Evolutionary conservation across 108 stramenopile species (phyloP).

Genomic region (Epithemia pelagica): DNA sequence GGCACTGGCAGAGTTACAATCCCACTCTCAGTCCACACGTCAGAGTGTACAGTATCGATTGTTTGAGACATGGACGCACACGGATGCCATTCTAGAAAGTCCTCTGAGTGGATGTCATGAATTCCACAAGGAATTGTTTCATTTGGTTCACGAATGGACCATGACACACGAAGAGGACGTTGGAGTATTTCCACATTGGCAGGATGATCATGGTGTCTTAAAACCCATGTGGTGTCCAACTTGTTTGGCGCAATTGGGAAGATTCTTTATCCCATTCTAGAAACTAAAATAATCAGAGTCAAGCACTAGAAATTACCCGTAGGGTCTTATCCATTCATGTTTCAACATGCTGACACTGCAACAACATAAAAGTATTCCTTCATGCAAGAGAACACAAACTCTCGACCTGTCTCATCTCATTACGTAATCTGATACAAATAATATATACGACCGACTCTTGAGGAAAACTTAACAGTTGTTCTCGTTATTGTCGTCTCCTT

Average conservation of each 20-base stretch:
- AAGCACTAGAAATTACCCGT: too few relatives aligned
- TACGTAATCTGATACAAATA: too few relatives aligned
- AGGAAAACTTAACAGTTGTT: neutral
- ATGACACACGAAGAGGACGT: neutral
- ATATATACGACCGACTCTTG: too few relatives aligned
- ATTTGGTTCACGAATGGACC: slow-evolving; percentile 32
- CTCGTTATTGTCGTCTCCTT: slow-evolving; percentile 14
- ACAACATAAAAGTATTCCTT: too few relatives aligned
- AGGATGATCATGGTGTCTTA: slow-evolving; percentile 12
- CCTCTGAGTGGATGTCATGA: slow-evolving; percentile 54
- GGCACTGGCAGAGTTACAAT: slow-evolving; percentile 11
- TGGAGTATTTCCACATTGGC: neutral
- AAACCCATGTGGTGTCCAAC: slow-evolving; percentile 11
- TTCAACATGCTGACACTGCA: too few relatives aligned
- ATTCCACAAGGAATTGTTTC: slow-evolving; percentile 56
- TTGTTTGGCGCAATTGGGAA: slow-evolving; percentile 12
- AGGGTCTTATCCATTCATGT: too few relatives aligned
- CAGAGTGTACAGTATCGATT: neutral
- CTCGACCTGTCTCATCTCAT: too few relatives aligned
- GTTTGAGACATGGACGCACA: slow-evolving; percentile 58
- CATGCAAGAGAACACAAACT: too few relatives aligned
- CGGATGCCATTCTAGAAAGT: slow-evolving; percentile 60
- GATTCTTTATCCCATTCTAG: slow-evolving; percentile 30
- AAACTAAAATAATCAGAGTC: too few relatives aligned
- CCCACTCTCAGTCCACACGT: neutral